A percentile compares a stretch with the other conserved stretches of the same genome.
phyloP scores from a whole-genome alignment of 352 stramenopile genomes.

The Phytophthora pisi region DNA sequence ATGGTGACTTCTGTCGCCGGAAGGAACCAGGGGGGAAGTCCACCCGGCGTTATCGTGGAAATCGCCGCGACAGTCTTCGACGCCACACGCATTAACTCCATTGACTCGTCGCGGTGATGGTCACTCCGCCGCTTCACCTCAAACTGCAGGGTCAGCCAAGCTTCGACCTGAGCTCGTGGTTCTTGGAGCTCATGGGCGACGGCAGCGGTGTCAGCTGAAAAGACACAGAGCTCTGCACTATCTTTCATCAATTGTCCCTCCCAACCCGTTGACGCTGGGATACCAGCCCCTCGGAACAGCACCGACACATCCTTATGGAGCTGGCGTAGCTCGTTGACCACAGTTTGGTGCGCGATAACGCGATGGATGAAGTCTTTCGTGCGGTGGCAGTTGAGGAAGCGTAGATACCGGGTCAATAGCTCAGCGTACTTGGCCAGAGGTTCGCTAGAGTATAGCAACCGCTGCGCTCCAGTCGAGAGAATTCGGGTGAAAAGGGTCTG shows the following conservation, averaged over 20 bases:
- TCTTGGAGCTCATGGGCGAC: slow-evolving; percentile 5
- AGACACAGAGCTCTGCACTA: neutral
- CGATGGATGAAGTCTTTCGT: neutral
- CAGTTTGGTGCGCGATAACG: neutral
- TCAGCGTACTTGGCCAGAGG: neutral
- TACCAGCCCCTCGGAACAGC: neutral
- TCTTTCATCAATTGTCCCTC: neutral
- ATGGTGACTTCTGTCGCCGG: neutral
- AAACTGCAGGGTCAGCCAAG: slow-evolving; percentile 7
- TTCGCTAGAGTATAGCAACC: neutral
- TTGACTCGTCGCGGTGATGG: neutral
- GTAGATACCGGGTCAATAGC: neutral
- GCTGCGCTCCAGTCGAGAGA: neutral
- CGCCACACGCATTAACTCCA: neutral
- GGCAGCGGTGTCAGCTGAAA: neutral
- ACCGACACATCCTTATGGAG: neutral
- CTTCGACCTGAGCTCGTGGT: neutral
- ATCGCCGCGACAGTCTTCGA: neutral
- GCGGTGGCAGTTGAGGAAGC: neutral
- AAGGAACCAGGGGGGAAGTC: neutral
- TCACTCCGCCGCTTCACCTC: neutral
- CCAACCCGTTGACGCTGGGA: neutral
- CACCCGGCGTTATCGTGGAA: neutral
- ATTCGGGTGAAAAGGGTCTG: neutral
- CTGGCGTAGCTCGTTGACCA: neutral